Percentiles rank a stretch among this genome's conserved stretches.
Evolutionary conservation across 2,329 filamentous ascomycete genomes (phyloP).

Genomic region (Colletotrichum neosansevieriae): DNA sequence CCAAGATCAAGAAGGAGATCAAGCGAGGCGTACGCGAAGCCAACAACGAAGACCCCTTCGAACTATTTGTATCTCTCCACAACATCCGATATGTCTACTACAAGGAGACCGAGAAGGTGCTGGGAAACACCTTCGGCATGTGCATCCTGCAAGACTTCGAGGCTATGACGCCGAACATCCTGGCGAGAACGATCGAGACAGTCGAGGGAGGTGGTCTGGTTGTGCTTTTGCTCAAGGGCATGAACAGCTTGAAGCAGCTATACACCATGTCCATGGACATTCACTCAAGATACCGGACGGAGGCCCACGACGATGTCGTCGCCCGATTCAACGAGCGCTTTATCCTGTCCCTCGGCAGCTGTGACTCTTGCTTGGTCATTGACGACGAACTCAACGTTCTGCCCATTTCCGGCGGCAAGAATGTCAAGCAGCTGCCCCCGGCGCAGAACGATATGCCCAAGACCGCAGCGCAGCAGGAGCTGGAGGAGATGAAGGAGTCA

Average conservation of each 20-base stretch:
- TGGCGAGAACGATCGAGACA: constrained; percentile 95
- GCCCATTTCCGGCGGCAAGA: constrained; percentile 95
- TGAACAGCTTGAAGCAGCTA: constrained; percentile 96
- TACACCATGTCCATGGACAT: constrained; percentile 99
- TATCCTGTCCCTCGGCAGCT: constrained; percentile 93
- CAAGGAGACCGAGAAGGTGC: constrained; percentile 98
- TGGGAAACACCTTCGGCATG: constrained; percentile 98
- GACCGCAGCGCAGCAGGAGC: constrained; percentile 78
- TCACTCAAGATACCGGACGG: constrained; percentile 94
- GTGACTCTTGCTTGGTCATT: constrained; percentile 92
- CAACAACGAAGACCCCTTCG: constrained; percentile 94
- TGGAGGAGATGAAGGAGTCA: constrained; percentile 88
- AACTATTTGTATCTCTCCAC: constrained; percentile 95
- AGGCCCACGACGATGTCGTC: constrained; percentile 94
- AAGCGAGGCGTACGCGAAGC: constrained; percentile 93
- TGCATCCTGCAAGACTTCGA: constrained; percentile 99
- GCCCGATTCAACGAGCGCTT: constrained; percentile 98
- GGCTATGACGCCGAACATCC: constrained; percentile 94
- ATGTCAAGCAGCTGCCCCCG: constrained; percentile 84
- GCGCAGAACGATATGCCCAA: constrained; percentile 80
- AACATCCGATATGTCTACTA: constrained; percentile 99
- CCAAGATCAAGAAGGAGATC: constrained; percentile 98
- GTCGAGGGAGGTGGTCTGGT: constrained; percentile 96
- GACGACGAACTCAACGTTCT: constrained; percentile 98
- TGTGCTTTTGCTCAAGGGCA: constrained; percentile 90